Evolutionary conservation across 345 rosid species (phyloP).

Genomic region (Litchi chinensis): DNA sequence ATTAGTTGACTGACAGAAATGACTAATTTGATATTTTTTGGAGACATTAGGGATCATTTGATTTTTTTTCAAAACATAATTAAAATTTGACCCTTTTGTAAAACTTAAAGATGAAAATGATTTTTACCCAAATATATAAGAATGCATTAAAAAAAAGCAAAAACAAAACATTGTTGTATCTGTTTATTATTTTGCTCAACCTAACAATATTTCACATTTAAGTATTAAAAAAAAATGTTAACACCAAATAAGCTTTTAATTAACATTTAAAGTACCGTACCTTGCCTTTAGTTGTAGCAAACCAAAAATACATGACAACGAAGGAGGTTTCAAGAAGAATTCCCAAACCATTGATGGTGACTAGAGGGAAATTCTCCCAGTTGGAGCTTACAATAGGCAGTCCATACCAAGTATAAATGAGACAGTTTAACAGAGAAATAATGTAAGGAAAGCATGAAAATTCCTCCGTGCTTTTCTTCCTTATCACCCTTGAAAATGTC

Average conservation of each 20-base stretch:
- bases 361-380: slow-evolving; percentile 78
- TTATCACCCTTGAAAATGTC: slow-evolving; percentile 66
- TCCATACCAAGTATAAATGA: slow-evolving; percentile 83
- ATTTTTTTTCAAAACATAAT: too few relatives aligned
- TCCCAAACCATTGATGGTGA: slow-evolving; percentile 76
- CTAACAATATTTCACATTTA: not conserved
- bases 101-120: too few relatives aligned
- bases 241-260: not conserved
- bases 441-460: slow-evolving; percentile 84
- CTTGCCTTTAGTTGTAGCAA: slow-evolving; percentile 58
- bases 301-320: slow-evolving; percentile 57
- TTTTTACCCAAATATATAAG: too few relatives aligned
- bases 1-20: too few relatives aligned
- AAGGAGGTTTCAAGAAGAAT: slow-evolving; percentile 69
- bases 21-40: too few relatives aligned
- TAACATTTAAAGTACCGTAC: slow-evolving; percentile 30
- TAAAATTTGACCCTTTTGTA: too few relatives aligned
- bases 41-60: too few relatives aligned
- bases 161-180: too few relatives aligned
- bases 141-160: too few relatives aligned
- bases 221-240: too few relatives aligned
- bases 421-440: slow-evolving; percentile 63
- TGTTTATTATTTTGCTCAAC: too few relatives aligned
- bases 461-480: slow-evolving; percentile 71
- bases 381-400: slow-evolving; percentile 72